phyloP scores from a whole-genome alignment of 257 asterid species.

The Scutellaria minor region DNA sequence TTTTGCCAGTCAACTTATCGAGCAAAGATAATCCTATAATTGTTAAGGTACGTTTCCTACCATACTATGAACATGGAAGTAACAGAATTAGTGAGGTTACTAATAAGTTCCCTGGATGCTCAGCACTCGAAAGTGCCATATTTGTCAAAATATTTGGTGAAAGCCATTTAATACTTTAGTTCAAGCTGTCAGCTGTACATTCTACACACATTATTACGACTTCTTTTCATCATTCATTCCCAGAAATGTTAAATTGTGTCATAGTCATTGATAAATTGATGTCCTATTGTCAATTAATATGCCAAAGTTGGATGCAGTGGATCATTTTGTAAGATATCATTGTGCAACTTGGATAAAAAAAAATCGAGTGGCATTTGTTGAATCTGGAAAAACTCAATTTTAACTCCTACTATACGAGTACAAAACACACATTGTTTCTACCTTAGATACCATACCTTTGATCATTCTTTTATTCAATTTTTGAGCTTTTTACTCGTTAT shows the following conservation, averaged over 20 bases:
- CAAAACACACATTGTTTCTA: too few species aligned
- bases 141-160: constrained; percentile 9
- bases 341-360: too few species aligned
- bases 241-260: neutral
- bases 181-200: neutral
- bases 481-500: too few species aligned
- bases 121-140: neutral
- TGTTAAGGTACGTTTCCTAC: constrained; percentile 65
- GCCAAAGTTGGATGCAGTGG: too few species aligned
- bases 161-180: constrained; percentile 7
- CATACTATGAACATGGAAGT: constrained; percentile 9
- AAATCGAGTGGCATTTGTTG: neutral
- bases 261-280: neutral
- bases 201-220: neutral
- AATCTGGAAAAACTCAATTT: neutral
- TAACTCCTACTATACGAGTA: too few species aligned
- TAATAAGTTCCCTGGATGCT: neutral
- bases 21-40: constrained; percentile 77
- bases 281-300: too few species aligned
- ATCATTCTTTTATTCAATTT: too few species aligned
- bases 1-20: constrained; percentile 85
- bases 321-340: too few species aligned
- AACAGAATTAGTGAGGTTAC: constrained; percentile 8
- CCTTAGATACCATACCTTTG: too few species aligned
- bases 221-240: neutral